Percentiles rank a stretch among this genome's conserved stretches.
Conservation (phyloP, 2,329 filamentous ascomycete genomes). For the Blastomyces silverae region DNA sequence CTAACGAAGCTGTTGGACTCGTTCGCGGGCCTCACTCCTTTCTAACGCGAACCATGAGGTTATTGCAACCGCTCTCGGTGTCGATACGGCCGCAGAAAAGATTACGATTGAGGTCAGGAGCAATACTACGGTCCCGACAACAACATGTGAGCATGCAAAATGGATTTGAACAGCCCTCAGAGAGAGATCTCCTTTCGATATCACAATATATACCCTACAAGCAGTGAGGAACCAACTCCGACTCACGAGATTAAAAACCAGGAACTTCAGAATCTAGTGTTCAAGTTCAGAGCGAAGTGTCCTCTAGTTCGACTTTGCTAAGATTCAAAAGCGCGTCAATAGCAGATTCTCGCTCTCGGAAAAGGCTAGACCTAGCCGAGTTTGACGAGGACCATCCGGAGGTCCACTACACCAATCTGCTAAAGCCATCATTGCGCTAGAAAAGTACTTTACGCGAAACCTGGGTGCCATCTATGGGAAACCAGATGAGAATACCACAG, state of each 20-base stretch:
- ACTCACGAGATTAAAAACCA: not conserved
- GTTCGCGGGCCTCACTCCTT: constrained; percentile 6
- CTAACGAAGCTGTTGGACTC: constrained; percentile 6
- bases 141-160: constrained; percentile 1
- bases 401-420: not conserved
- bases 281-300: not conserved
- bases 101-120: constrained; percentile 5
- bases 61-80: constrained; percentile 9
- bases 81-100: constrained; percentile 1
- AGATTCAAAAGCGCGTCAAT: constrained; percentile 8
- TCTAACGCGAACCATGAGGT: constrained; percentile 14
- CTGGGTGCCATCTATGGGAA: not conserved
- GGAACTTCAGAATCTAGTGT: not conserved
- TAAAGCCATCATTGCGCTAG: constrained; percentile 2
- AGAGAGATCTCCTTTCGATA: constrained; percentile 5
- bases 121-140: not conserved
- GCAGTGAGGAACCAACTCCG: constrained; percentile 1
- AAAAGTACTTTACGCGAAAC: constrained; percentile 9
- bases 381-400: not conserved
- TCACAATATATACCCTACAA: constrained; percentile 2
- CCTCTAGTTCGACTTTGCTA: not conserved
- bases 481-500: constrained; percentile 2
- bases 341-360: not conserved
- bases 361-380: not conserved
- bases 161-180: constrained; percentile 11